Base-by-base conservation (phyloP, 202 grass and related monocot species). In the Digitaria exilis region DNA sequence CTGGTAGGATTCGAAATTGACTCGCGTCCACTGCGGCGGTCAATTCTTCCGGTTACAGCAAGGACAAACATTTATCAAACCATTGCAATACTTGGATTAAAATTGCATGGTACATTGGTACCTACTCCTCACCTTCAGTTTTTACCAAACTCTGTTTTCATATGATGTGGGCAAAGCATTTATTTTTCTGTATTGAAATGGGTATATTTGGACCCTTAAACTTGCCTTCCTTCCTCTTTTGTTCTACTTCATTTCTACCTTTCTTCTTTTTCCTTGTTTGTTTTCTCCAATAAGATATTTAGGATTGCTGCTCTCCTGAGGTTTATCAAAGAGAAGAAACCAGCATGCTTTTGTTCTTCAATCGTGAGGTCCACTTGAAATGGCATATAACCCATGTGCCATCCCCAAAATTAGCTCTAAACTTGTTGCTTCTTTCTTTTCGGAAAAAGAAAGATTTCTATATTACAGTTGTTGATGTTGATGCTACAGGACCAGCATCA, bases 1-100 rank as follows among this genome's bases (percentile, higher is more conserved):
- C n/a, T 82, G 34, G 65, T 55, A 86, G 68, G 28, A 66, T 65
- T 68, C 65, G 63, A 50, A 60, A 4, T 31, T 52, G 42, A 85
- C 55, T 43, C 24, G 42, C 44, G 73, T 35, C 60, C 60, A 51
- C 1, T 62, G 74, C 71, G 57, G 75, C 31, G 19, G 49, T 52
- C 73, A 84, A 80, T 80, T 61, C 32, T 80, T 74, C 8, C 1
- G 43, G 57, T 60, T 15, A 11, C 57, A 60, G 57, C 57, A 11
- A 60, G n/a, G n/a, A n/a, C n/a, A n/a, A n/a, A 55, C 29, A 59
- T 76, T 54, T 46, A 55, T 35, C 24, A 67, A 74, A 31, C 4
- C 12, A 54, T 49, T 64, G 11, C 34, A 44, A 19, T 9, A 79
- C 60, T 52, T 50, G 30, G 59, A 62, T 78, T 39, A 21, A 71